phyloP scores from a whole-genome alignment of 805 yeast species.

The fission yeast (Schizosaccharomyces pombe) region DNA sequence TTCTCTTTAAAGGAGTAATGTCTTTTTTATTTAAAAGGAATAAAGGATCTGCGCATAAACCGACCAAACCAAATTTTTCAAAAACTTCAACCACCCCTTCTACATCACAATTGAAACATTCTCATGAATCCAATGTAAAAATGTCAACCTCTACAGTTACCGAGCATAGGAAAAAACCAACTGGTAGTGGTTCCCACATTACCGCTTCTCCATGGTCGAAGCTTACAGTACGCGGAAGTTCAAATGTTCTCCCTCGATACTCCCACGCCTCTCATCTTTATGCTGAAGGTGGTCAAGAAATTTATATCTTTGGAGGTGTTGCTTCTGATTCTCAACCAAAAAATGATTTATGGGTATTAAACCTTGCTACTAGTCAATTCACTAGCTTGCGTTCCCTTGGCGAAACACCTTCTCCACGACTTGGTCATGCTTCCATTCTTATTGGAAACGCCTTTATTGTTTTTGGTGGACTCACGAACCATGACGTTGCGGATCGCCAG shows the following conservation, averaged over 20 bases:
- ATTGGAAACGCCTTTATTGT: slow-evolving; percentile 88
- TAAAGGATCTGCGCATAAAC: no score
- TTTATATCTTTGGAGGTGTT: slow-evolving; percentile 84
- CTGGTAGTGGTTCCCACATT: background rate
- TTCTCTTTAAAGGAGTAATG: no score
- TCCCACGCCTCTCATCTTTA: slow-evolving; percentile 56
- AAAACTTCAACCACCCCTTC: no score
- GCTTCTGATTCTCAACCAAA: slow-evolving; percentile 49
- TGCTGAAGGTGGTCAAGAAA: slow-evolving; percentile 56
- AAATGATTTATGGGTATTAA: slow-evolving; percentile 85
- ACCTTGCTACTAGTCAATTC: slow-evolving; percentile 24
- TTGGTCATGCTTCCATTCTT: slow-evolving; percentile 78
- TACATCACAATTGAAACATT: no score
- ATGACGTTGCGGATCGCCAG: slow-evolving; percentile 19
- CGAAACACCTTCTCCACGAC: slow-evolving; percentile 81
- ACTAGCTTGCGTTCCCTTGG: slow-evolving; percentile 39
- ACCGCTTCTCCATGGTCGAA: slow-evolving; percentile 1
- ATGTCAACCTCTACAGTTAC: background rate
- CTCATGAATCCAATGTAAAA: background rate
- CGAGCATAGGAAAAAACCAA: background rate
- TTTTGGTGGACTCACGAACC: slow-evolving; percentile 84
- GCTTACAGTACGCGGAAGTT: slow-evolving; percentile 17
- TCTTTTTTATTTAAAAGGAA: no score
- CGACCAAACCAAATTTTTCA: no score
- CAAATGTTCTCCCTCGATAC: slow-evolving; percentile 68